A percentile compares a stretch with the other conserved stretches of the same genome.
phyloP scores from a whole-genome alignment of 2,329 filamentous ascomycete genomes.

The Penicillium oxalicum region DNA sequence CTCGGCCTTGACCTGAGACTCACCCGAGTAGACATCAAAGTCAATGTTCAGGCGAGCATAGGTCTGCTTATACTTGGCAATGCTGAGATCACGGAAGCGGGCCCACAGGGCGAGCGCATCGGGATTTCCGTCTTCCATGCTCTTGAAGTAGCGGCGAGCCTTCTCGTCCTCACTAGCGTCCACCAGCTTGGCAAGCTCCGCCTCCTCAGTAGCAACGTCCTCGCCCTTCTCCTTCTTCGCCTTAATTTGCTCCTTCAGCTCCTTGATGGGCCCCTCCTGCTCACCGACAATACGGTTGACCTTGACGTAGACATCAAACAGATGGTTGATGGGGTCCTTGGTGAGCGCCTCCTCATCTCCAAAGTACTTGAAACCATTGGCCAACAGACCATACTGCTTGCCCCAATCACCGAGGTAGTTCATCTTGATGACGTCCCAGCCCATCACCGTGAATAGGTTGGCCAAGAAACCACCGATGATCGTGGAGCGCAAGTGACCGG shows the following conservation, averaged over 20 bases:
- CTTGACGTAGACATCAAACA: slow-evolving; percentile 62
- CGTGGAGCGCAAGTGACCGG: slow-evolving; percentile 58
- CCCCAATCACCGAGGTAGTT: slow-evolving; percentile 66
- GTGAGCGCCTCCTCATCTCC: slow-evolving; percentile 55
- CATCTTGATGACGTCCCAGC: slow-evolving; percentile 59
- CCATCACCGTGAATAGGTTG: slow-evolving; percentile 55
- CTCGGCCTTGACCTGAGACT: slow-evolving; percentile 59
- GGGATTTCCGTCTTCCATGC: slow-evolving; percentile 58
- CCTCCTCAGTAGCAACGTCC: slow-evolving; percentile 44
- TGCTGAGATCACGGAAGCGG: slow-evolving; percentile 58
- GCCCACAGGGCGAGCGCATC: slow-evolving; percentile 57
- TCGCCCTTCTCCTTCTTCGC: slow-evolving; percentile 45
- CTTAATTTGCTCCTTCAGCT: slow-evolving; percentile 47
- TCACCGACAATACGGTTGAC: slow-evolving; percentile 53
- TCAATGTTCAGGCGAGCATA: slow-evolving; percentile 60
- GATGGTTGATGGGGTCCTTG: slow-evolving; percentile 58
- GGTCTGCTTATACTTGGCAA: slow-evolving; percentile 58
- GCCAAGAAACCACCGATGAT: slow-evolving; percentile 62
- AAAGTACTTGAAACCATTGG: slow-evolving; percentile 57
- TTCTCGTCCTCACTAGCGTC: slow-evolving; percentile 54
- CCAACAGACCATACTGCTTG: slow-evolving; percentile 61
- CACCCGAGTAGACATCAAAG: slow-evolving; percentile 63
- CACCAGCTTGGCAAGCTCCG: slow-evolving; percentile 44
- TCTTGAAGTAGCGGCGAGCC: slow-evolving; percentile 60
- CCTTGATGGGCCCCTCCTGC: slow-evolving; percentile 54